These are phyloP conservation scores for Metschnikowia matae DNA, from an alignment of 805 yeast species.

Conservation along the genomic window DNA sequence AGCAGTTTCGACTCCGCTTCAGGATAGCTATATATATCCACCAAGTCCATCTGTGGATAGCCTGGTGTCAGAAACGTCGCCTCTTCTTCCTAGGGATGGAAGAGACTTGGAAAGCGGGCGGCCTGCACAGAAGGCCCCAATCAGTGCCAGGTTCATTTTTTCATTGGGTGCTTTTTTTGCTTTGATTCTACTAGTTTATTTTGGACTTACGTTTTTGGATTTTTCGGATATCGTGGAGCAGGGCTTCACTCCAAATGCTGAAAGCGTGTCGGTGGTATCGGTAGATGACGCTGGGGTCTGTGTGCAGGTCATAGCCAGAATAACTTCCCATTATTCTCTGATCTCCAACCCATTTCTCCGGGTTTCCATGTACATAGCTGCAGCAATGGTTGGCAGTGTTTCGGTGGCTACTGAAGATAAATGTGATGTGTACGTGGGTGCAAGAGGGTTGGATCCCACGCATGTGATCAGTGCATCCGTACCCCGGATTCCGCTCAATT, in stretches of 20 bases:
- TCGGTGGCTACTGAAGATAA: conserved; percentile 19
- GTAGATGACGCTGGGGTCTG: conserved; percentile 25
- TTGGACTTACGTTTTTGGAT: neutral
- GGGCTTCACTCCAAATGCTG: conserved; percentile 22
- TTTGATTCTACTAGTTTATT: neutral
- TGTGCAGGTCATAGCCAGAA: conserved; percentile 24
- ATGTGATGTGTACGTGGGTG: conserved; percentile 19
- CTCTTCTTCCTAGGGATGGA: conserved; percentile 1
- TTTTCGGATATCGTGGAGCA: conserved; percentile 13
- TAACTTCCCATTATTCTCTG: conserved; percentile 26
- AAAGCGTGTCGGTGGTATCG: conserved; percentile 21
- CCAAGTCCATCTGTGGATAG: neutral
- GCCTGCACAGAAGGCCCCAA: neutral
- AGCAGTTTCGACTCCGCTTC: conserved; percentile 2
- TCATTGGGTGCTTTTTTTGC: neutral
- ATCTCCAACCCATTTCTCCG: conserved; percentile 22
- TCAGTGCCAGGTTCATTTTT: neutral
- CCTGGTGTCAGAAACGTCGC: conserved; percentile 1
- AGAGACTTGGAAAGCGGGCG: conserved; percentile 5
- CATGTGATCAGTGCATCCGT: conserved; percentile 25
- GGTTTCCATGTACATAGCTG: conserved; percentile 18
- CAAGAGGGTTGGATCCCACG: conserved; percentile 7
- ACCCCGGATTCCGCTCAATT: conserved; percentile 23
- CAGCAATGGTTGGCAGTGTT: conserved; percentile 23
- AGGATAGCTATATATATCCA: neutral